These are phyloP conservation scores for Prosopis cineraria DNA, from an alignment of 306 rosid genomes.

Conservation along the genomic window DNA sequence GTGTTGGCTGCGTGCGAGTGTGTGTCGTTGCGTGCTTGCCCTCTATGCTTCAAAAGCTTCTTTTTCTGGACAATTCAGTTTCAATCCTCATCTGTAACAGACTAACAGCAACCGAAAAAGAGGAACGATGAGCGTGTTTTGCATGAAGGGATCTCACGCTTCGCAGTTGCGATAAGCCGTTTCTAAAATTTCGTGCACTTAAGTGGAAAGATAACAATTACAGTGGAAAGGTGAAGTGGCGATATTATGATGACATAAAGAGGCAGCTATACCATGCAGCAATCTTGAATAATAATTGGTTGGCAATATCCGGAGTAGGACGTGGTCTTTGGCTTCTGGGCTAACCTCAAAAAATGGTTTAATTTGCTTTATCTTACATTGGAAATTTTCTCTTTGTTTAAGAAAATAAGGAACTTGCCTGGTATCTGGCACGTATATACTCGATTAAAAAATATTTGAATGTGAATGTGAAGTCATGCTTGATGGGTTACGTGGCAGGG, in stretches of 20 bases:
- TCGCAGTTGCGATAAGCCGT: background rate
- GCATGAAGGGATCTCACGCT: background rate
- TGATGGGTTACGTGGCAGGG: slow-evolving; percentile 30
- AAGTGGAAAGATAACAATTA: background rate
- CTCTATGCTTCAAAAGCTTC: background rate
- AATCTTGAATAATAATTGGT: background rate
- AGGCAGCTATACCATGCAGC: background rate
- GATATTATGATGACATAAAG: slow-evolving; percentile 26
- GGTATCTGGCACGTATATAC: background rate
- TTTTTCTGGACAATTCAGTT: background rate
- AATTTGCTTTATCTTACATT: background rate
- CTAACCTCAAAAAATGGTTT: background rate
- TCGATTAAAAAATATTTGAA: background rate
- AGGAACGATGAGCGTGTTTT: background rate
- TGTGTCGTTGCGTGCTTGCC: slow-evolving; percentile 23
- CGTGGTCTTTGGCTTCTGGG: background rate
- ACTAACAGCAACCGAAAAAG: background rate
- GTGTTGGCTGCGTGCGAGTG: slow-evolving; percentile 39
- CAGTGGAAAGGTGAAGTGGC: slow-evolving; percentile 22
- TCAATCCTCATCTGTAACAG: too few relatives aligned
- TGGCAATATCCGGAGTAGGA: slow-evolving; percentile 20
- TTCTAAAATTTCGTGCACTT: background rate
- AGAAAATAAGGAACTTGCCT: background rate
- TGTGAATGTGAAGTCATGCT: background rate
- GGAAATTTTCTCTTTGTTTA: background rate